phyloP scores from a whole-genome alignment of 306 rosid genomes.

The Quercus mongolica region DNA sequence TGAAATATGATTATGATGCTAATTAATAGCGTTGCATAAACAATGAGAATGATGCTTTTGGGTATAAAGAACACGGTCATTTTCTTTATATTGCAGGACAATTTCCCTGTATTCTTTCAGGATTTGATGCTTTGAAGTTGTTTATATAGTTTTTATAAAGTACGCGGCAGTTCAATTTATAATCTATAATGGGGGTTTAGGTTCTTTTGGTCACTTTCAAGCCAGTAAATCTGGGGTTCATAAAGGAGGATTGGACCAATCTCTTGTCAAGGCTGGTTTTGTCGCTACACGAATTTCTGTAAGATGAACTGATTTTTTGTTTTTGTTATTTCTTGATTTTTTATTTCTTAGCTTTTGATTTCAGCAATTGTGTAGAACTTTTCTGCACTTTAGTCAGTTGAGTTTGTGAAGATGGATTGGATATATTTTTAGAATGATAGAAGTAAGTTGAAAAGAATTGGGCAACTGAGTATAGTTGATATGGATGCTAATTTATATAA shows the following conservation, averaged over 20 bases:
- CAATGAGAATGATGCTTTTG: neutral
- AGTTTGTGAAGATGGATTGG: neutral
- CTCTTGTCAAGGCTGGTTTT: conserved; percentile 94
- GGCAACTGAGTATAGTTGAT: neutral
- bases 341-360: neutral
- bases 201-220: conserved; percentile 98
- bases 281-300: conserved; percentile 97
- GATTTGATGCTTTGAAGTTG: neutral
- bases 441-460: neutral
- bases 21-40: neutral
- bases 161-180: neutral
- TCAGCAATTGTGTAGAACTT: neutral
- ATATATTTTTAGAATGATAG: neutral
- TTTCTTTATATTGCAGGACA: neutral
- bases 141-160: neutral
- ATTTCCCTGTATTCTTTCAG: neutral
- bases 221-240: conserved; percentile 96
- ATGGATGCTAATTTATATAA: neutral
- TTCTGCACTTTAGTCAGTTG: neutral
- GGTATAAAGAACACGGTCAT: neutral
- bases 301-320: conserved; percentile 19
- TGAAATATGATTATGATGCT: neutral
- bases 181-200: conserved; percentile 42
- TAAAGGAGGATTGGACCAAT: conserved; percentile 72
- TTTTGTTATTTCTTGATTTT: neutral